These are phyloP conservation scores for Tetrapisispora namnaoensis DNA, from an alignment of 805 yeast species.

Conservation along the genomic window DNA sequence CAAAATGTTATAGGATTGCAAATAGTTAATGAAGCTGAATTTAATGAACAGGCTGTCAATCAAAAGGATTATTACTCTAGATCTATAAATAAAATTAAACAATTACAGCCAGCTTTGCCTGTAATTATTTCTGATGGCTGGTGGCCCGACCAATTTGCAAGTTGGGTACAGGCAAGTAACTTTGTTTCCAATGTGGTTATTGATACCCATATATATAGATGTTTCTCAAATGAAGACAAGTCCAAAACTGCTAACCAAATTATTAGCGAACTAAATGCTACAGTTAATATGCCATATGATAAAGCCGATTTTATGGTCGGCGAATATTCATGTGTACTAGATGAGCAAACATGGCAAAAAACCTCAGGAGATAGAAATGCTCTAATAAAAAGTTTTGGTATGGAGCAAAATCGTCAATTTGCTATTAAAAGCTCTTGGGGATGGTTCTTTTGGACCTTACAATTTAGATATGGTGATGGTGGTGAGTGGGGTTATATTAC, in stretches of 20 bases:
- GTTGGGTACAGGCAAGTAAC: constrained; percentile 41
- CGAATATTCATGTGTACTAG: constrained; percentile 84
- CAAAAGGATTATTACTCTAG: constrained; percentile 55
- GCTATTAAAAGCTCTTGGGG: constrained; percentile 54
- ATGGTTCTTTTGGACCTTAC: constrained; percentile 81
- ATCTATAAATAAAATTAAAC: constrained; percentile 53
- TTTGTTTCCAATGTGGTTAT: constrained; percentile 53
- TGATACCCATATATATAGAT: constrained; percentile 80
- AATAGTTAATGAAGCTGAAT: constrained; percentile 76
- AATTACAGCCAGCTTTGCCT: constrained; percentile 48
- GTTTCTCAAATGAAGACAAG: constrained; percentile 71
- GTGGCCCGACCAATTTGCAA: constrained; percentile 75
- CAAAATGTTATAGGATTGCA: constrained; percentile 79
- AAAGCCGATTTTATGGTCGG: constrained; percentile 71
- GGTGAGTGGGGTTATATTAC: constrained; percentile 94
- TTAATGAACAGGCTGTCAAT: constrained; percentile 40
- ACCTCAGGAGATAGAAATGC: constrained; percentile 38
- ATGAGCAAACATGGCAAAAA: constrained; percentile 63
- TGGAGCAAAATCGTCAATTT: constrained; percentile 40
- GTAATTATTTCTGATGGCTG: constrained; percentile 86
- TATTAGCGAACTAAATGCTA: constrained; percentile 43
- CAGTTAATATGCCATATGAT: constrained; percentile 38
- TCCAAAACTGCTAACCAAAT: constrained; percentile 54
- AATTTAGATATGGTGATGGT: constrained; percentile 80
- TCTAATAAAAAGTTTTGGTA: constrained; percentile 54